Percentiles rank a stretch among this genome's conserved stretches.
phyloP scores from a whole-genome alignment of 2,329 filamentous ascomycete species.

The Boeremia lycopersici region DNA sequence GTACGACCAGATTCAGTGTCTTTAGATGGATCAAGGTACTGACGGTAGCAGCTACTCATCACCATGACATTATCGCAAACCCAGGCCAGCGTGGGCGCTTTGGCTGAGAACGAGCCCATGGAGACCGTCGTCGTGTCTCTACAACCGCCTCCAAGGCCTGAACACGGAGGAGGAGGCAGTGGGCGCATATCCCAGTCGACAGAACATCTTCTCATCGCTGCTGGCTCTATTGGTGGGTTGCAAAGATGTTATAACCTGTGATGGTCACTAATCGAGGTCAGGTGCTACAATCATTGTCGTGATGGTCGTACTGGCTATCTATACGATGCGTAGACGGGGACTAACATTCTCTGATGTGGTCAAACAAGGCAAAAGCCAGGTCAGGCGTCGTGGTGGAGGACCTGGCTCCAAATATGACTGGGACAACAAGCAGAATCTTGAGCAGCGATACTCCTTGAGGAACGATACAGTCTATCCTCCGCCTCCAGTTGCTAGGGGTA shows the following conservation, averaged over 20 bases:
- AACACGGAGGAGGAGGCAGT: slow-evolving; percentile 21
- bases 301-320: slow-evolving; percentile 44
- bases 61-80: slow-evolving; percentile 29
- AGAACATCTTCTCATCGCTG: slow-evolving; percentile 49
- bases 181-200: slow-evolving; percentile 45
- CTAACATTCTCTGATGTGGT: slow-evolving; percentile 39
- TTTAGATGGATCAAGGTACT: slow-evolving; percentile 10
- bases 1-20: slow-evolving; percentile 21
- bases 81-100: slow-evolving; percentile 20
- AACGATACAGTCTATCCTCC: slow-evolving; percentile 35
- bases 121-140: slow-evolving; percentile 36
- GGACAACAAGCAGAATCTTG: slow-evolving; percentile 35
- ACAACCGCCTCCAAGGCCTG: slow-evolving; percentile 24
- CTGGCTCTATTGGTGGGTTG: slow-evolving; percentile 47
- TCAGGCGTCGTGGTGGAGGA: slow-evolving; percentile 29
- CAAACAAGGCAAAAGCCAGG: slow-evolving; percentile 30
- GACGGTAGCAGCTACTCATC: slow-evolving; percentile 29
- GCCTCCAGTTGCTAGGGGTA: slow-evolving; percentile 22
- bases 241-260: not conserved
- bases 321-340: slow-evolving; percentile 48
- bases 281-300: slow-evolving; percentile 48
- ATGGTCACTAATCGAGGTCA: slow-evolving; percentile 26
- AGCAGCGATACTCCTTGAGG: slow-evolving; percentile 33
- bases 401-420: slow-evolving; percentile 30
- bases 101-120: slow-evolving; percentile 31